Conservation (phyloP, 2,329 filamentous ascomycete species). For the Talaromyces marneffei region DNA sequence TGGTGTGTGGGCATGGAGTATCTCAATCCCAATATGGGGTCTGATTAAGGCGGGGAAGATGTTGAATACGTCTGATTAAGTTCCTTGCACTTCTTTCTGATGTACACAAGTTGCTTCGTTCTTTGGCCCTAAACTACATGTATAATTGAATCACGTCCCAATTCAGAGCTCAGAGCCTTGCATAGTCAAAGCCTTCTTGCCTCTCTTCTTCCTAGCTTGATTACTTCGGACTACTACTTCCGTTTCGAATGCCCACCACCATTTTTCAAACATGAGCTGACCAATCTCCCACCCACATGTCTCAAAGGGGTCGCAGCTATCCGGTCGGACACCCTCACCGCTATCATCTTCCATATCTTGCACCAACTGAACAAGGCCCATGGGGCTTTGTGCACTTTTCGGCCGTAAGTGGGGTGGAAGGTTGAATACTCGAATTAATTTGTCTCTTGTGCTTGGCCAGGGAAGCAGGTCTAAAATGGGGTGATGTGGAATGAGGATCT, state of each 20-base stretch:
- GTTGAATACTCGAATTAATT: conserved; percentile 48
- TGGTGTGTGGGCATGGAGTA: conserved; percentile 29
- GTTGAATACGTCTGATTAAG: conserved; percentile 9
- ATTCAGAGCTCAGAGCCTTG: not conserved
- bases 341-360: conserved; percentile 54
- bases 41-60: conserved; percentile 26
- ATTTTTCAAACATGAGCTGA: conserved; percentile 52
- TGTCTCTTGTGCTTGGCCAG: conserved; percentile 52
- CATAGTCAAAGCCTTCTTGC: conserved; percentile 36
- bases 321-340: conserved; percentile 49
- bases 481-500: conserved; percentile 50
- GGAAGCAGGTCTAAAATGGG: conserved; percentile 54
- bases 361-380: conserved; percentile 48
- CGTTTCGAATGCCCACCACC: conserved; percentile 57
- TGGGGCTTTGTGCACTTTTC: conserved; percentile 40
- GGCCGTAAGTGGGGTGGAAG: conserved; percentile 48
- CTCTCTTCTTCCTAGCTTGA: conserved; percentile 35
- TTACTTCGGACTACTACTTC: conserved; percentile 52
- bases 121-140: not conserved
- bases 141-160: not conserved
- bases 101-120: not conserved
- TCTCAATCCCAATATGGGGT: conserved; percentile 28
- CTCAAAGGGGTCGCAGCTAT: conserved; percentile 47
- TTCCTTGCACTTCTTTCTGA: not conserved
- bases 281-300: conserved; percentile 52